Percentiles rank a stretch among this genome's conserved stretches.
Evolutionary conservation across 2,329 filamentous ascomycete species (phyloP).

Genomic region (Westerdykella aurantiaca): DNA sequence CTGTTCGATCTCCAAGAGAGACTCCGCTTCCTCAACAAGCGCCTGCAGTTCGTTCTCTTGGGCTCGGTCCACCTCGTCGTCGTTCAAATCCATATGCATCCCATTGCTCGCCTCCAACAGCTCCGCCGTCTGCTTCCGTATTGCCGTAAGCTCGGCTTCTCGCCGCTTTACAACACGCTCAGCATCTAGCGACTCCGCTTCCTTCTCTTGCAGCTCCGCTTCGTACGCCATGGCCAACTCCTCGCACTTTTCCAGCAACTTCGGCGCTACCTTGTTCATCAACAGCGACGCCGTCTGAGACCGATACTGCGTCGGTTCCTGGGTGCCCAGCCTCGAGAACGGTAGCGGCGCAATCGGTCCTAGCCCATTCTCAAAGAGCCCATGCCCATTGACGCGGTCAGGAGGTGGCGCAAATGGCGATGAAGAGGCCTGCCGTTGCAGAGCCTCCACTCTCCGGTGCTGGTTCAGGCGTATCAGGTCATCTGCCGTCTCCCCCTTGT

Average conservation of each 20-base stretch:
- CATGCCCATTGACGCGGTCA: conserved; percentile 29
- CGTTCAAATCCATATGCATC: conserved; percentile 25
- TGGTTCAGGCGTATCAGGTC: conserved; percentile 74
- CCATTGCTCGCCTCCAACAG: conserved; percentile 33
- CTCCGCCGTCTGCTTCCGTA: conserved; percentile 57
- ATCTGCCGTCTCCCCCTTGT: conserved; percentile 75
- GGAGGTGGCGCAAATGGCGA: conserved; percentile 48
- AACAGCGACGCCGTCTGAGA: conserved; percentile 51
- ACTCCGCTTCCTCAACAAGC: conserved; percentile 38
- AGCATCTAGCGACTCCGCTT: conserved; percentile 46
- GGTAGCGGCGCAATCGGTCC: conserved; percentile 21
- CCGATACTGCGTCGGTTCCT: conserved; percentile 32
- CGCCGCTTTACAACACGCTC: conserved; percentile 52
- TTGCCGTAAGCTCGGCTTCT: conserved; percentile 58
- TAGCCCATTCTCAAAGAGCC: conserved; percentile 13
- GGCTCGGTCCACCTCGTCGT: conserved; percentile 32
- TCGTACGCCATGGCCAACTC: conserved; percentile 55
- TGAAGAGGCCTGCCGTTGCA: conserved; percentile 66
- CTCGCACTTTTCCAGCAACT: conserved; percentile 45
- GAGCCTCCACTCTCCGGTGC: conserved; percentile 54
- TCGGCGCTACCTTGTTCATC: conserved; percentile 56
- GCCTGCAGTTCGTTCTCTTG: conserved; percentile 35
- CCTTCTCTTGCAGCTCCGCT: conserved; percentile 68
- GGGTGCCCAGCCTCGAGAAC: conserved; percentile 18
- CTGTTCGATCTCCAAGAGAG: conserved; percentile 43